Base-by-base conservation (phyloP, 1,284 basidiomycete species). In the Macrocystidia cucumis region DNA sequence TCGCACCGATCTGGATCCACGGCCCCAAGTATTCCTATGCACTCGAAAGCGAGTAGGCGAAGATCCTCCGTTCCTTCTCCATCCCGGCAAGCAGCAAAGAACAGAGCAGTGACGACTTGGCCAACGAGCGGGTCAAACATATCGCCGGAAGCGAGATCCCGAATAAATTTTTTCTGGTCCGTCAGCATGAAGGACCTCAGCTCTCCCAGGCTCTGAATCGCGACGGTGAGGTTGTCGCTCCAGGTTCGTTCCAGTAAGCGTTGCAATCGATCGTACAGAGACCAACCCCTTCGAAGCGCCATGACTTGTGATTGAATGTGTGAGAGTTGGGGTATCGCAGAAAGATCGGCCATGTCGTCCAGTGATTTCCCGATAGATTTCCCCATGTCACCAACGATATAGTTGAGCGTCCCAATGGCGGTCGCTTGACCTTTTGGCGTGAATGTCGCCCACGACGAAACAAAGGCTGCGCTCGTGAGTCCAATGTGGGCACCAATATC, bases 1-100 rank as follows among this genome's bases (percentile, higher is more conserved):
- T 91, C 85, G 51, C 91, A 85, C 38, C 96, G 77, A 63, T 98
- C 96, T 1, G 96, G 93, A 59, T 99, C 96, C 12, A 96, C 73
- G 1, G 96, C 96, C 4, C 96, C 96, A 3, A 98, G 60, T n/a
- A 90, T 74, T 1, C 95, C 92, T 34, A 98, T 78, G 54, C 91
- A 97, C 51, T 96, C 89, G 50, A 88, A 92, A 0, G 87, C 81
- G 12, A 87, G 57, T 27, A 77, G 61, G 12, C 77, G 76, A 24
- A 92, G 52, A 4, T 69, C 52, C 38, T 91, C 79, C 2, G 76
- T 74, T 4, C 76, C 83, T 34, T 90, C 86, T 7, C 77, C 80
- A 44, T 93, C 90, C 9, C 89, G 74, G 29, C 78, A 78, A 0
- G 84, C 80, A 0, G 84, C 78, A 9, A 69, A 57, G 35, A 96